Evolutionary conservation across 495 filamentous ascomycete species (phyloP), one percentile per base, ranked within the genome.

Genomic region (Trypethelium eluteriae): DNA sequence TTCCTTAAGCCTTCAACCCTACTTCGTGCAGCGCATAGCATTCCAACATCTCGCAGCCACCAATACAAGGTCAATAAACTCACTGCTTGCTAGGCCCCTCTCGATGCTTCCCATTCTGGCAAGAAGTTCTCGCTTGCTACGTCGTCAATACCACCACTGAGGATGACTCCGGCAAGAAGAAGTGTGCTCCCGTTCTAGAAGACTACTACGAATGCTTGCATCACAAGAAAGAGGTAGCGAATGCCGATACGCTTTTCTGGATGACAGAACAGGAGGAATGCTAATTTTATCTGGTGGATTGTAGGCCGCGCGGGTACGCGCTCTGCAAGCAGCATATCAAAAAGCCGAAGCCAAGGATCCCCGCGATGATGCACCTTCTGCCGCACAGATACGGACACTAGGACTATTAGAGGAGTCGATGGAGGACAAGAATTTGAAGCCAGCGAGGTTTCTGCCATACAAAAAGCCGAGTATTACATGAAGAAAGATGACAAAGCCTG

Each of bases 51-150:
- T 25, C 25, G 25, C 25, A 25, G 25, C 25, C 25, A 1, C 25
- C 25, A 25, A 25, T 25, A 25, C 25, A 25, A 25, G 25, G 25
- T 25, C 25, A 25, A 25, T 25, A 25, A 25, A 25, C 25, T 25
- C n/a, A 35, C 53, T 34, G 25, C 32, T 36, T 32, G 6, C 5
- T 76, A 96, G 93, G 91, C 73, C 88, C 86, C 68, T 86, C 85
- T 72, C 88, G 96, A 80, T 99, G 94, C 87, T 98, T 95, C 79
- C 89, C 91, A 76, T 99, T 97, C 85, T 99, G 95, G 95, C 94
- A 80, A 86, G 79, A 81, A 72, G 78, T 81, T 38, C 79, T 81
- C 62, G 79, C 79, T 64, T 81, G 79, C 76, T 81, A 81, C 71
- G 78, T 78, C 46, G 74, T 78, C 14, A 81, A 81, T 69, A 76